phyloP scores from a whole-genome alignment of 1,284 basidiomycete species.

The Apiotrichum laibachii region DNA sequence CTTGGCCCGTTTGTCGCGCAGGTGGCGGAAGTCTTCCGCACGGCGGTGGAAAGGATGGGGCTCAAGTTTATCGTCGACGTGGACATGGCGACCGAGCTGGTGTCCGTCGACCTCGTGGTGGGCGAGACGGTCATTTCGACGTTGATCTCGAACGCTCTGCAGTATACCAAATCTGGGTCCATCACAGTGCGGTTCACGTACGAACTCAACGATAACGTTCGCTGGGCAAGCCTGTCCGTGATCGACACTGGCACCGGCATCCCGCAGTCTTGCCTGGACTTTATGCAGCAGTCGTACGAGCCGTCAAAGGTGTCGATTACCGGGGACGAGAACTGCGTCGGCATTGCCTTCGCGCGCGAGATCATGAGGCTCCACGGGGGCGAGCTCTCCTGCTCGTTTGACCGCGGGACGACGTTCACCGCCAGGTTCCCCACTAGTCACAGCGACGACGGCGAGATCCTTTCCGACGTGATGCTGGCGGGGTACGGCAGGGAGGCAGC shows the following conservation, averaged over 20 bases:
- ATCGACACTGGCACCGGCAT: conserved; percentile 52
- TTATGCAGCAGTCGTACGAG: no score
- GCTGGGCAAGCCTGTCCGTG: conserved; percentile 38
- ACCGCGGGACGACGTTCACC: no score
- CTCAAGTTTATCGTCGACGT: not conserved
- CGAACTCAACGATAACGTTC: conserved; percentile 1
- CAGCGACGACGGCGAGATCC: conserved; percentile 29
- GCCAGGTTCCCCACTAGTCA: conserved; percentile 30
- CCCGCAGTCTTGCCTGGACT: conserved; percentile 28
- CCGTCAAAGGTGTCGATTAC: no score
- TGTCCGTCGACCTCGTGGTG: conserved; percentile 47
- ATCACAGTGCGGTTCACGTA: conserved; percentile 40
- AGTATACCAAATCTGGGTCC: conserved; percentile 39
- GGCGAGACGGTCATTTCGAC: conserved; percentile 51
- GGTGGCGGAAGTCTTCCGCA: conserved; percentile 49
- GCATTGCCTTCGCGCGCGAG: no score
- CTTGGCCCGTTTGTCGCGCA: conserved; percentile 45
- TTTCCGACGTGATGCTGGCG: conserved; percentile 32
- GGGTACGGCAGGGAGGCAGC: not conserved
- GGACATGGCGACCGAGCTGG: conserved; percentile 23
- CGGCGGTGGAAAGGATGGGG: conserved; percentile 27
- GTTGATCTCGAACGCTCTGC: conserved; percentile 49
- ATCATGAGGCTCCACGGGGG: no score
- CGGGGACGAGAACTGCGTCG: no score
- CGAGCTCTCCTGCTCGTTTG: no score